Base-by-base conservation (phyloP, 73 alveolate species). In the Paramecium octaurelia region DNA sequence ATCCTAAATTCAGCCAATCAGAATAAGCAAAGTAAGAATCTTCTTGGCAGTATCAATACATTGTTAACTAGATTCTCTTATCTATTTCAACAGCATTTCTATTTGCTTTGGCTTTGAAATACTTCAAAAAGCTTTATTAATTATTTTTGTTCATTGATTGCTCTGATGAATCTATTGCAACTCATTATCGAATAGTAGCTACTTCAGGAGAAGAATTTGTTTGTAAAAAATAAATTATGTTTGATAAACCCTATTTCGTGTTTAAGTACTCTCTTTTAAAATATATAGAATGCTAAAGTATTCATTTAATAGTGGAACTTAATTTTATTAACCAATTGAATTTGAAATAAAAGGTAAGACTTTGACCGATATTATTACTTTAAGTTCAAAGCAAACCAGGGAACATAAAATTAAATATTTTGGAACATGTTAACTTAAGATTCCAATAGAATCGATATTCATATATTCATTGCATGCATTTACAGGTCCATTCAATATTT, bases 401-500 rank as follows among this genome's bases (percentile, higher is more conserved):
- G 46, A 31, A 14, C 48, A 64, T 9, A 64, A 27, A 4, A 27
- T 64, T 34, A 27, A 64, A 27, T 27, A 64, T 27, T 64, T 31
- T 64, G 84, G 84, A 12, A 64, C 42, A 3, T 31, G 84, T 27
- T 34, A 64, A 64, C 46, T 64, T 31, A 64, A 64, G 31, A 64
- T 64, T 9, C 84, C 84, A 10, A 64, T 64, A 31, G 84, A 64
- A 64, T 64, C 84, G 3, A 64, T 64, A 10, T 64, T 64, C 27
- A 27, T 64, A 1, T 64, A 64, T 64, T 64, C 84, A 27, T 64
- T 64, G 14, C 44, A 64, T 64, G 84, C 84, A 12, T 64, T 64
- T 64, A 64, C 84, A 64, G 84, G 84, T 64, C 84, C 84, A 64
- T 64, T 64, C 12, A 64, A 64, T 64, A 44, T 44, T 46, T 42